Percentiles rank a stretch among this genome's conserved stretches.
These are phyloP conservation scores for Apiosordaria backusii DNA, from an alignment of 495 filamentous ascomycete genomes.

Conservation along the genomic window DNA sequence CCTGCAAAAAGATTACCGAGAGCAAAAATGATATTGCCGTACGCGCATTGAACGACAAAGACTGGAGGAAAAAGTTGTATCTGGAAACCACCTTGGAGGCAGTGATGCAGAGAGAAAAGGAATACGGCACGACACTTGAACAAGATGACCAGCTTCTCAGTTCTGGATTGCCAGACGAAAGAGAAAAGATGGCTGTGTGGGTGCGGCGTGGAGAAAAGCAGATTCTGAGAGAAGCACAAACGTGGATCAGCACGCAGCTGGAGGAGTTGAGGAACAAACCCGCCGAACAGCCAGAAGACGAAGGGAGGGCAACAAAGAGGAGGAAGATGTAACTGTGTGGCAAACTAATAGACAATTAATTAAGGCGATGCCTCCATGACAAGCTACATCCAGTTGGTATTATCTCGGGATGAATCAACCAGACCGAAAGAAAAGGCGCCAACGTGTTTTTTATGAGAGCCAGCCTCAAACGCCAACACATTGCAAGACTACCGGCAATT, in stretches of 20 bases:
- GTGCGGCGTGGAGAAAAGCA: constrained; percentile 80
- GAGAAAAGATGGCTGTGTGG: constrained; percentile 61
- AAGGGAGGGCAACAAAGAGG: constrained; percentile 23
- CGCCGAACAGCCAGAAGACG: constrained; percentile 14
- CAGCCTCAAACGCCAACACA: not conserved
- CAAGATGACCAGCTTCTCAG: constrained; percentile 58
- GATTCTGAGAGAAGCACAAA: constrained; percentile 51
- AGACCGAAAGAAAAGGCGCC: not conserved
- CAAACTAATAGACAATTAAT: not conserved
- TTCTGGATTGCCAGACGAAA: constrained; percentile 31
- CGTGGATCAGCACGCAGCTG: constrained; percentile 19
- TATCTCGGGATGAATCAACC: not conserved
- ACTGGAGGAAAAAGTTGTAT: constrained; percentile 35
- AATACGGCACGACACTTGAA: constrained; percentile 62
- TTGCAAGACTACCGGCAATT: not conserved
- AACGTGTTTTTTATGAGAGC: not conserved
- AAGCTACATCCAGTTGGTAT: not conserved
- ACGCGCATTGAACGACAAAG: constrained; percentile 38
- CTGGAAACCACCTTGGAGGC: constrained; percentile 39
- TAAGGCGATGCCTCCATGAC: not conserved
- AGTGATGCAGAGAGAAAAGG: constrained; percentile 40
- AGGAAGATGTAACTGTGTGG: constrained; percentile 15
- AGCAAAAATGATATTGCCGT: constrained; percentile 16
- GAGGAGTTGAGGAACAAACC: constrained; percentile 11
- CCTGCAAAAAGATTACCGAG: constrained; percentile 33